phyloP scores from a whole-genome alignment of 2,329 filamentous ascomycete species.

The Pseudopithomyces chartarum region DNA sequence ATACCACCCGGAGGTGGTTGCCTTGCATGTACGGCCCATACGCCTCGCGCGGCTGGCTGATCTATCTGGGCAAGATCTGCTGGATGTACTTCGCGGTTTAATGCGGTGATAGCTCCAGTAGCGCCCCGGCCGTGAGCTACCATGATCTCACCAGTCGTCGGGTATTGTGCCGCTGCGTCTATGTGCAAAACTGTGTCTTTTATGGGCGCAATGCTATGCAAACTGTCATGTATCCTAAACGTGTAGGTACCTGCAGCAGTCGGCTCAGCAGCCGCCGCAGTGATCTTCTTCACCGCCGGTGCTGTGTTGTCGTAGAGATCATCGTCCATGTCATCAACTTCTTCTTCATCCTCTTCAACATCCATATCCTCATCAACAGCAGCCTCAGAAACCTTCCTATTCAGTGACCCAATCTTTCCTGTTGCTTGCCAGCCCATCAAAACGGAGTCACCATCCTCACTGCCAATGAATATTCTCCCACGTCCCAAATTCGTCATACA shows the following conservation, averaged over 20 bases:
- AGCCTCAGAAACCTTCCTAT: slow-evolving; percentile 66
- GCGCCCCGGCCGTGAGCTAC: slow-evolving; percentile 66
- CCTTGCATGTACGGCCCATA: slow-evolving; percentile 80
- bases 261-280: slow-evolving; percentile 41
- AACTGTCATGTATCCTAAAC: slow-evolving; percentile 77
- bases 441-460: slow-evolving; percentile 79
- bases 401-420: slow-evolving; percentile 60
- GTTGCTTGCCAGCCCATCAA: slow-evolving; percentile 73
- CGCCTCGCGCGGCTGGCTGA: slow-evolving; percentile 72
- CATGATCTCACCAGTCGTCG: slow-evolving; percentile 56
- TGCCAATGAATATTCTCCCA: slow-evolving; percentile 80
- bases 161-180: slow-evolving; percentile 24
- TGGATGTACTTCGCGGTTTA: slow-evolving; percentile 80
- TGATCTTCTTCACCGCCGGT: slow-evolving; percentile 47
- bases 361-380: slow-evolving; percentile 59
- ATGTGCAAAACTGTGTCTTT: slow-evolving; percentile 72
- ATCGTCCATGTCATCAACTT: slow-evolving; percentile 60
- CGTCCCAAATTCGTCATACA: slow-evolving; percentile 72
- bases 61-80: slow-evolving; percentile 71
- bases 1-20: slow-evolving; percentile 66
- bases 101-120: slow-evolving; percentile 71
- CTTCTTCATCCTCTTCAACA: slow-evolving; percentile 63
- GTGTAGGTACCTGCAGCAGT: slow-evolving; percentile 67
- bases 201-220: slow-evolving; percentile 81
- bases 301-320: slow-evolving; percentile 68